phyloP scores from a whole-genome alignment of 345 rosid species.

The Eucalyptus cloeziana region DNA sequence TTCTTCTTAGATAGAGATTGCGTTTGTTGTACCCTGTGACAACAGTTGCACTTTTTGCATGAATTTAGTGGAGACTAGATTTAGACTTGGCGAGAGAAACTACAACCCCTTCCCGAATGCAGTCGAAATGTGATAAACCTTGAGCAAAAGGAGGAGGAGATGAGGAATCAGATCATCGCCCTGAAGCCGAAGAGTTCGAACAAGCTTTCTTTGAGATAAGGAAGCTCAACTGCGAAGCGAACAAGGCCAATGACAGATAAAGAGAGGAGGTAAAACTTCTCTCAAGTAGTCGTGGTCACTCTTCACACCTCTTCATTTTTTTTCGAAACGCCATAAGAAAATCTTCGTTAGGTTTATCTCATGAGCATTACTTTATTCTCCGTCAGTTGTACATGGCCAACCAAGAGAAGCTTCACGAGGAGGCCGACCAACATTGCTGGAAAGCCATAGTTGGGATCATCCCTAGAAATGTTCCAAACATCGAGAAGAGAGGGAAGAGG shows the following conservation, averaged over 20 bases:
- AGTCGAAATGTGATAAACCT: constrained; percentile 73
- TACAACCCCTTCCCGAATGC: neutral
- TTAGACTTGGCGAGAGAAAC: rapidly evolving
- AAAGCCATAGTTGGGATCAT: constrained; percentile 86
- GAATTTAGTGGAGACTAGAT: no score
- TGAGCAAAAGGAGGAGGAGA: constrained; percentile 85
- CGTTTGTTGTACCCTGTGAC: neutral
- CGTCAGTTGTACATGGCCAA: constrained; percentile 60
- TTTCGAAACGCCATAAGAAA: neutral
- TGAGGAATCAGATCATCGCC: constrained; percentile 63
- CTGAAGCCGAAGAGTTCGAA: constrained; percentile 71
- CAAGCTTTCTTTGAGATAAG: constrained; percentile 66
- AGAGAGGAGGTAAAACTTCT: constrained; percentile 51
- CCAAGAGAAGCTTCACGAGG: constrained; percentile 93
- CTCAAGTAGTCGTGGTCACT: neutral
- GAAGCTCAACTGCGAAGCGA: constrained; percentile 35
- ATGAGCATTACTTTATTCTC: neutral
- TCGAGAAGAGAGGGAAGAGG: constrained; percentile 77
- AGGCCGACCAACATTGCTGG: constrained; percentile 86
- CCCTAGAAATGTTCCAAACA: constrained; percentile 79
- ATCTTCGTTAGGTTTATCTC: neutral
- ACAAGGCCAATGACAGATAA: constrained; percentile 71
- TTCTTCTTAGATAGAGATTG: neutral
- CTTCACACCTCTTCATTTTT: neutral
- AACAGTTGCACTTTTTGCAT: neutral